Base-by-base conservation (phyloP, 2,329 filamentous ascomycete species). In the Clarireedia homoeocarpa region DNA sequence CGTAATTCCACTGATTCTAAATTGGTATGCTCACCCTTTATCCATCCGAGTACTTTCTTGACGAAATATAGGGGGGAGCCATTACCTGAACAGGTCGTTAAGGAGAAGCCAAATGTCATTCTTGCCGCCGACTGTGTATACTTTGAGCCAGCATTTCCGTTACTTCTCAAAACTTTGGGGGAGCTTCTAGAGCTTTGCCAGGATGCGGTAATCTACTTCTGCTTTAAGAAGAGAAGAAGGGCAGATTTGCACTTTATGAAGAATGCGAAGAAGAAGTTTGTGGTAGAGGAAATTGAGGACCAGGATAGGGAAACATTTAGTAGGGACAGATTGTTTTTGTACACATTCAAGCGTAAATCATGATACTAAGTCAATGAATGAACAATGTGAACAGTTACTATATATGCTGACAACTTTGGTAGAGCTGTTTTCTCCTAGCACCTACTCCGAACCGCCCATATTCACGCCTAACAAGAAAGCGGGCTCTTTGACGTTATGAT, bases 81-180 rank as follows among this genome's bases (percentile, higher is more conserved):
- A 52, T 73, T 86, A 47, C 75, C 82, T 39, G 70, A 74, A 44
- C 71, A 74, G 45, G 74, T 86, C 45, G 63, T 77, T 52, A 72
- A 77, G 54, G 75, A 77, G 63, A 80, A 81, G 60, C 89, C 91
- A 17, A 84, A 91, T 65, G 77, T 96, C 55, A 84, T 99, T 55
- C 79, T 97, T n/a, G 94, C 94, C 3, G 92, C 91, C 42, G 94
- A 97, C 71, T 97, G 92, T 72, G 91, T 96, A 49, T 99, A 97
- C 75, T 95, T 95, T 71, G 94, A 97, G 72, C 91, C 92, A 2
- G 89, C 94, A 1, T 97, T 97, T 68, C 91, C 92, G 30, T 77
- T 96, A 36, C 79, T 99, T 48, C 80, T 94, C 67, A 75, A 83
- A 61, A 97, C 92, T 5, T 74, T 97, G 62, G 76, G 81, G 58